Evolutionary conservation across 177 flowering plant species (phyloP).

Genomic region (Vitis hybrid): DNA sequence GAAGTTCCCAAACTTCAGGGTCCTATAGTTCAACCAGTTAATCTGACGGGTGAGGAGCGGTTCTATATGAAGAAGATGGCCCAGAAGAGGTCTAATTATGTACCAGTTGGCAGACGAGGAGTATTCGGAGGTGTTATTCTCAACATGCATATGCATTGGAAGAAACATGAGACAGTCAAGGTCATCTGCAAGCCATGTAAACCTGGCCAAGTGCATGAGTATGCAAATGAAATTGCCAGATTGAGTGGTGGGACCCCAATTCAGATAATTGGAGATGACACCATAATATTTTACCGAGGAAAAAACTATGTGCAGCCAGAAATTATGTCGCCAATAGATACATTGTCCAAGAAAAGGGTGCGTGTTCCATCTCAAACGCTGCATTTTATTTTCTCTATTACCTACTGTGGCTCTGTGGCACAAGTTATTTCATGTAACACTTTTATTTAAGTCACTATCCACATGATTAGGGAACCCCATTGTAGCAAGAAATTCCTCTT

Average conservation of each 20-base stretch:
- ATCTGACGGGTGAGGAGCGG: slow-evolving; percentile 79
- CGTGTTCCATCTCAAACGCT: slow-evolving; percentile 12
- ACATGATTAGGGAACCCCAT: neutral
- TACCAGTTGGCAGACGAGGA: slow-evolving; percentile 85
- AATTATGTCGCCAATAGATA: slow-evolving; percentile 82
- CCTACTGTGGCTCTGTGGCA: neutral
- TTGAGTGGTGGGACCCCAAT: slow-evolving; percentile 88
- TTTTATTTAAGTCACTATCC: neutral
- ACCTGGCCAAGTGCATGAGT: slow-evolving; percentile 80
- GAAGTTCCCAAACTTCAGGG: slow-evolving; percentile 85
- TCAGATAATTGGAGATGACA: slow-evolving; percentile 71
- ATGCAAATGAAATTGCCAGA: slow-evolving; percentile 77
- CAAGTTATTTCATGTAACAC: neutral
- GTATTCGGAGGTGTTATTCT: slow-evolving; percentile 91
- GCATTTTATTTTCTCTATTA: neutral
- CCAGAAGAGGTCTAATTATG: slow-evolving; percentile 86
- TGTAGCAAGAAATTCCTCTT: neutral
- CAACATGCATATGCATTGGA: slow-evolving; percentile 98
- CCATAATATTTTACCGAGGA: slow-evolving; percentile 83
- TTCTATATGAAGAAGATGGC: slow-evolving; percentile 90
- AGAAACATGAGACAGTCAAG: slow-evolving; percentile 91
- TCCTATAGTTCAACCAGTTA: slow-evolving; percentile 59
- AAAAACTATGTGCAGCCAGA: slow-evolving; percentile 83
- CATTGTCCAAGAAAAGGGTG: slow-evolving; percentile 87
- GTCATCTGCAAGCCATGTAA: slow-evolving; percentile 86